phyloP scores from a whole-genome alignment of 2,329 filamentous ascomycete species.

The Huntiella moniliformis region DNA sequence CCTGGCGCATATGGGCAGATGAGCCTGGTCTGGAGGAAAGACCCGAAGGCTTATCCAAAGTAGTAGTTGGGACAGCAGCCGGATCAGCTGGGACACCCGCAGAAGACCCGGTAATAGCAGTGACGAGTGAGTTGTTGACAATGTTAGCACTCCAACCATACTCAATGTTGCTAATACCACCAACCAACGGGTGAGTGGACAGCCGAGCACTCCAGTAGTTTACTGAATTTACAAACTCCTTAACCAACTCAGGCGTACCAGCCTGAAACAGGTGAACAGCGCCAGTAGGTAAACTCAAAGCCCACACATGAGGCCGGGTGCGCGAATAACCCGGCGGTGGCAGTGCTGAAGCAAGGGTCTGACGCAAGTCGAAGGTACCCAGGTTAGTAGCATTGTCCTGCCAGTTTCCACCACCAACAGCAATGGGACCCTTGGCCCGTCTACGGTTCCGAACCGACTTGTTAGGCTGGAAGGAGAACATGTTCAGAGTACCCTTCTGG shows the following conservation, averaged over 20 bases:
- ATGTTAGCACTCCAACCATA: slow-evolving; percentile 88
- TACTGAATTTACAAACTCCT: slow-evolving; percentile 81
- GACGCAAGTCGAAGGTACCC: slow-evolving; percentile 70
- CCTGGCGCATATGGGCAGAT: slow-evolving; percentile 20
- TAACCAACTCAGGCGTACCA: slow-evolving; percentile 82
- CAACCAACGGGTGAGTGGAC: slow-evolving; percentile 80
- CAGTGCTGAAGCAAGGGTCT: slow-evolving; percentile 78
- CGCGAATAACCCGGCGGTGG: slow-evolving; percentile 88
- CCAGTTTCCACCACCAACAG: slow-evolving; percentile 94
- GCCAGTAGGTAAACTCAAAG: slow-evolving; percentile 74
- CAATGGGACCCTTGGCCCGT: slow-evolving; percentile 33
- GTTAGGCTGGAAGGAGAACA: slow-evolving; percentile 80
- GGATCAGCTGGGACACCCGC: slow-evolving; percentile 12
- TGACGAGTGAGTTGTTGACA: slow-evolving; percentile 40
- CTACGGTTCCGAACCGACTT: slow-evolving; percentile 56
- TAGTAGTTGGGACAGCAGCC: slow-evolving; percentile 22
- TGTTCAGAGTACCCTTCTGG: slow-evolving; percentile 79
- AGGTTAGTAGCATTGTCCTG: slow-evolving; percentile 86
- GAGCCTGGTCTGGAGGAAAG: slow-evolving; percentile 31
- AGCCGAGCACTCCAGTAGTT: slow-evolving; percentile 96
- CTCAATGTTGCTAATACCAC: slow-evolving; percentile 90
- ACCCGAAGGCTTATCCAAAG: slow-evolving; percentile 14
- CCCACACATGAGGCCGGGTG: slow-evolving; percentile 79
- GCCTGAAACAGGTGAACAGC: slow-evolving; percentile 98
- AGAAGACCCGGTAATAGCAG: slow-evolving; percentile 26